Evolutionary conservation across 2,329 filamentous ascomycete species (phyloP), one percentile per base, ranked within the genome.

Genomic region (Epichloe scottii): DNA sequence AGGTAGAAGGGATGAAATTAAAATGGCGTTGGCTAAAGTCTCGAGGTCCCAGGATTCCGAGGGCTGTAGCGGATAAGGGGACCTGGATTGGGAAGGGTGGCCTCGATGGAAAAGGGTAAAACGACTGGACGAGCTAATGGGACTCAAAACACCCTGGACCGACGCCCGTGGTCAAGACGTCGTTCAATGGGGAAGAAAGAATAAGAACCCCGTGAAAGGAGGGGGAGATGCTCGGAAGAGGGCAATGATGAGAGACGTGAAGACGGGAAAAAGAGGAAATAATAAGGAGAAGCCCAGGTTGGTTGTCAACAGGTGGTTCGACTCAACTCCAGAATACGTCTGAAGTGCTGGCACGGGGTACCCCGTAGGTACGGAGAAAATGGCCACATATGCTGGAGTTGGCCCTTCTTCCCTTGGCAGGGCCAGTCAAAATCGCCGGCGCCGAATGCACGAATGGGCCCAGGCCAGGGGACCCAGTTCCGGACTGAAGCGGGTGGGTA

Each of bases 101-200:
- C 35, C 45, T 46, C 34, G 26, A 37, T 7, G 19, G 3, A 38
- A 19, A 38, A 33, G 41, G 58, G 57, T 60, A 56, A 65, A 65
- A 60, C 26, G 63, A 67, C 57, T 54, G 66, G 66, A 68, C 65
- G 66, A 68, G 66, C 58, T 64, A 57, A 58, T 51, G 57, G 56
- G 51, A 66, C 63, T 66, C 64, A 48, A 53, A 53, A 56, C 17
- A 37, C 41, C 34, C 57, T 58, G 48, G 55, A 57, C 56, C 51
- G 56, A 41, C 51, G 54, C 56, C 57, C 46, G 53, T 39, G 44
- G 52, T 51, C 45, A 46, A 51, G 55, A 49, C 54, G 60, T 58
- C 60, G 58, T 58, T 43, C 57, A 58, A 64, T 56, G 46, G 52
- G 53, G 54, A 54, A 50, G 55, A 53, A 60, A 49, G 52, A 54